Evolutionary conservation across 192 early-diverging fungal species (phyloP).

Genomic region (Backusella macrospora): DNA sequence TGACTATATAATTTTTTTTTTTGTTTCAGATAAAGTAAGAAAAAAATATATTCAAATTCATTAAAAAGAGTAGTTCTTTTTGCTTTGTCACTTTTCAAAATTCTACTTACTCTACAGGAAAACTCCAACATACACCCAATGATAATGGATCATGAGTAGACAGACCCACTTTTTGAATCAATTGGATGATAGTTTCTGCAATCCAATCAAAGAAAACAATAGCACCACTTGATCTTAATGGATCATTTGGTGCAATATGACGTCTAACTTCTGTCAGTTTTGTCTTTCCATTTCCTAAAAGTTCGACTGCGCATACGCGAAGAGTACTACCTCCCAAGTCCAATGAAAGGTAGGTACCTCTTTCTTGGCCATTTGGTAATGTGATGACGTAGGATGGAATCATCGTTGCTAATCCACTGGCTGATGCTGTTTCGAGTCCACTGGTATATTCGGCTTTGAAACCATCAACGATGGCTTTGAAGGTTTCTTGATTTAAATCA

Average conservation of each 20-base stretch:
- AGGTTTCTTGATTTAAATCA: slow-evolving; percentile 15
- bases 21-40: background rate
- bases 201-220: slow-evolving; percentile 81
- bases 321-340: slow-evolving; percentile 97
- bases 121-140: slow-evolving; percentile 81
- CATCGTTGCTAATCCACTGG: slow-evolving; percentile 65
- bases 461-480: slow-evolving; percentile 37
- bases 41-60: background rate
- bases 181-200: slow-evolving; percentile 51
- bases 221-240: slow-evolving; percentile 75
- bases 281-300: slow-evolving; percentile 72
- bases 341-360: slow-evolving; percentile 85
- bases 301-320: slow-evolving; percentile 79
- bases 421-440: slow-evolving; percentile 39
- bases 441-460: slow-evolving; percentile 30
- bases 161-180: slow-evolving; percentile 21
- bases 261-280: slow-evolving; percentile 71
- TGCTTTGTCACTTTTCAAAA: too few relatives aligned
- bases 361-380: slow-evolving; percentile 81
- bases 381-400: slow-evolving; percentile 87
- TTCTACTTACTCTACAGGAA: slow-evolving; percentile 74
- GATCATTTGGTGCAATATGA: slow-evolving; percentile 64
- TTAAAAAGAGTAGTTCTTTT: slow-evolving; percentile 27
- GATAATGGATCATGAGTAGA: slow-evolving; percentile 24
- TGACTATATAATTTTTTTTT: slow-evolving; percentile 39